Conservation (phyloP, 805 yeast species). For the Hanseniaspora guilliermondii region DNA sequence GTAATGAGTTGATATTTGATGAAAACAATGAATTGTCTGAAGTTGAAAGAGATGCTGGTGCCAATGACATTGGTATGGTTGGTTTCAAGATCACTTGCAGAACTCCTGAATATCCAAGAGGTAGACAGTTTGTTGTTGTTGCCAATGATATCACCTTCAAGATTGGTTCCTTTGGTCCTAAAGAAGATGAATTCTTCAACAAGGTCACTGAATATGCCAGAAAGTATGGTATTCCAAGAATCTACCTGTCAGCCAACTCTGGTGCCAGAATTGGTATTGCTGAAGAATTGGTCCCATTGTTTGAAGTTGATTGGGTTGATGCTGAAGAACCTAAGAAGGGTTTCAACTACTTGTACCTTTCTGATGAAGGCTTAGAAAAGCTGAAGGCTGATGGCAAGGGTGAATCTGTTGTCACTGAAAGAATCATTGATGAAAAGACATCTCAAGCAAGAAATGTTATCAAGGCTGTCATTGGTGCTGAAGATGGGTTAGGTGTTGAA, state of each 20-base stretch:
- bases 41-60: slow-evolving; percentile 90
- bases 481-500: slow-evolving; percentile 96
- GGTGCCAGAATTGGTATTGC: slow-evolving; percentile 99
- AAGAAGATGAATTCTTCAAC: slow-evolving; percentile 83
- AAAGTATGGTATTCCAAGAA: slow-evolving; percentile 83
- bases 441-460: slow-evolving; percentile 47
- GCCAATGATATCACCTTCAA: slow-evolving; percentile 96
- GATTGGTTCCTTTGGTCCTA: slow-evolving; percentile 98
- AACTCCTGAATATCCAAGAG: slow-evolving; percentile 94
- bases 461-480: slow-evolving; percentile 78
- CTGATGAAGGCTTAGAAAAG: slow-evolving; percentile 48
- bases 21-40: slow-evolving; percentile 72
- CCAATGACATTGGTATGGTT: slow-evolving; percentile 93
- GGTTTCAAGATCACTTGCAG: slow-evolving; percentile 83
- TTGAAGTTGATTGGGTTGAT: slow-evolving; percentile 87
- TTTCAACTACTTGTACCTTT: slow-evolving; percentile 74
- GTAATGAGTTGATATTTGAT: slow-evolving; percentile 71
- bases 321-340: slow-evolving; percentile 68
- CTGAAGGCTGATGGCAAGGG: slow-evolving; percentile 49
- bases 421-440: slow-evolving; percentile 63
- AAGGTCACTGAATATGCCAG: slow-evolving; percentile 87
- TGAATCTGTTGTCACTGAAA: slow-evolving; percentile 58
- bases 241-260: slow-evolving; percentile 92
- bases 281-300: slow-evolving; percentile 81
- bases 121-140: slow-evolving; percentile 82